Base-by-base conservation (phyloP, 768 basidiomycete species). In the Macrocybe gigantea region DNA sequence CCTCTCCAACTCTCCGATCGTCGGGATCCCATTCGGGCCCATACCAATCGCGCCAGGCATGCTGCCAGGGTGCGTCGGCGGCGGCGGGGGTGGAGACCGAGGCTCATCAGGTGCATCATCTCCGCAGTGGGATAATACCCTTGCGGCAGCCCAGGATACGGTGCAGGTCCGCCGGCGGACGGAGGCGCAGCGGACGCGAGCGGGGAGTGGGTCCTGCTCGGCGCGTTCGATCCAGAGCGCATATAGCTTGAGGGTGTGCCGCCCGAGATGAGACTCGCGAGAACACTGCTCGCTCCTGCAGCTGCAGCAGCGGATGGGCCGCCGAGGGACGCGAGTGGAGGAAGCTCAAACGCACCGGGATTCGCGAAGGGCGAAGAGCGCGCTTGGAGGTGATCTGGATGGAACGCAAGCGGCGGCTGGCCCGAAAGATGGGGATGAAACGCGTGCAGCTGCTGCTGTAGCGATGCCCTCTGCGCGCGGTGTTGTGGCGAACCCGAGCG, bases 171-270 rank as follows among this genome's bases (percentile, higher is more conserved):
- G 43, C 66, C 63, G 38, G 57, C 65, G n/a, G 47, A 61, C 56
- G 33, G 62, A 41, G 85, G 22, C 22, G 22, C 22, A 4, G 22
- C 22, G 22, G 22, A 22, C 2, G 22, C 22, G 22, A 22, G 22
- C 22, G 22, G 22, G 2, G 22, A 85, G 61, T 88, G 85, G 44
- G 84, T 83, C 56, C 84, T 69, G 63, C 82, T 87, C 5, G 85
- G 85, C 22, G 79, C 80, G 52, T 77, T 73, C 41, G 79, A 83
- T 48, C 80, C 73, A 15, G 83, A 78, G 56, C 83, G 74, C 54
- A 83, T 68, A 63, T 84, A 85, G 60, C 79, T 77, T 44, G 76
- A 68, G 39, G 70, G 70, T 49, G 73, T 69, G 53, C 64, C 69
- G 34, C 60, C 59, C 50, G 71, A 59, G 45, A 71, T 64, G 31